Evolutionary conservation across 2,329 filamentous ascomycete species (phyloP).

Genomic region (Gaeumannomyces tritici): DNA sequence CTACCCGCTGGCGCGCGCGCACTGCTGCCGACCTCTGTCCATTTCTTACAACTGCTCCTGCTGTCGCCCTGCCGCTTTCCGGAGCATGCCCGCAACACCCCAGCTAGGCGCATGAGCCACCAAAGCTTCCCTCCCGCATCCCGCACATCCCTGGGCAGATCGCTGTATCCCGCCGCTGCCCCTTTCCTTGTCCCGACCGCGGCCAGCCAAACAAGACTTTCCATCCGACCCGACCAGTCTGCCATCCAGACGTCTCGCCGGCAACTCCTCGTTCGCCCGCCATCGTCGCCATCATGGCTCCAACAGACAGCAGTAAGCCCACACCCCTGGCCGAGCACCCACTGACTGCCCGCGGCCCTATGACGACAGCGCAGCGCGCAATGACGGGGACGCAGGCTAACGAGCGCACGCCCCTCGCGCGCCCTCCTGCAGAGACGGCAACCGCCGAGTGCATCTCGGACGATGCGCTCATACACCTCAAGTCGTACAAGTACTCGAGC

Average conservation of each 20-base stretch:
- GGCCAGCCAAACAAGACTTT: not conserved
- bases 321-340: not conserved
- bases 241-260: not conserved
- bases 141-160: not conserved
- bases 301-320: constrained; percentile 26
- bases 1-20: not conserved
- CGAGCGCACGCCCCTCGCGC: not conserved
- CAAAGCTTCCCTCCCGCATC: not conserved
- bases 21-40: not conserved
- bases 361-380: not conserved
- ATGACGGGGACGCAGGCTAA: constrained; percentile 1
- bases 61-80: not conserved
- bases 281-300: constrained; percentile 21
- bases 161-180: not conserved
- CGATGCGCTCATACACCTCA: constrained; percentile 82
- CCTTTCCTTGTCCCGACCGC: not conserved
- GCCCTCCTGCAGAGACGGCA: constrained; percentile 32
- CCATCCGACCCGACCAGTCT: not conserved
- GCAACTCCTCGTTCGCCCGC: not conserved
- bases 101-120: not conserved
- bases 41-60: not conserved
- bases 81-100: not conserved
- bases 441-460: constrained; percentile 72
- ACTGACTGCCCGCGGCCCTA: not conserved
- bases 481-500: constrained; percentile 93